These are phyloP conservation scores for Sugiyamaella boreocaroliniensis DNA, from an alignment of 805 yeast genomes.

Conservation along the genomic window DNA sequence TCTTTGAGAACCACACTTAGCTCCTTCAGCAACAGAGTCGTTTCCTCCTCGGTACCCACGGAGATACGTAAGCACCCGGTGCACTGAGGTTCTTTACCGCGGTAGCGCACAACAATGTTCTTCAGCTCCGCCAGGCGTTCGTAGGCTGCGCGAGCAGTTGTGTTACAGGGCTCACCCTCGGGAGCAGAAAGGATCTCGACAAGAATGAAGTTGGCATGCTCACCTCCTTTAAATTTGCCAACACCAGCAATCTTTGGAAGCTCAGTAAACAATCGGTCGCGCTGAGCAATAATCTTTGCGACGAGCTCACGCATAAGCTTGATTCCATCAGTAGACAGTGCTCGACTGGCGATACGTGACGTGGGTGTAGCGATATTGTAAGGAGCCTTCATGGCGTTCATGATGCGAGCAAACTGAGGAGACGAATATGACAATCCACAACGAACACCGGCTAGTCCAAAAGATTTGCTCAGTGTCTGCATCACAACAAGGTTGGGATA, in stretches of 20 bases:
- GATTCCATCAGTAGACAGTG: constrained; percentile 56
- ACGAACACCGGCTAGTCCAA: constrained; percentile 93
- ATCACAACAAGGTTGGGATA: constrained; percentile 79
- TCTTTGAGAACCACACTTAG: constrained; percentile 30
- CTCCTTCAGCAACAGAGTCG: constrained; percentile 46
- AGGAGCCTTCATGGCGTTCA: constrained; percentile 93
- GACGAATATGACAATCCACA: constrained; percentile 73
- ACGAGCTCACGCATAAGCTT: constrained; percentile 52
- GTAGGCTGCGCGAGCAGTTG: constrained; percentile 61
- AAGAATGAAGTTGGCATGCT: constrained; percentile 82
- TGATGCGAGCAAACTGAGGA: constrained; percentile 51
- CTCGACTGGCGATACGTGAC: constrained; percentile 66
- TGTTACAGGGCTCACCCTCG: constrained; percentile 58
- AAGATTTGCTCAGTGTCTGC: constrained; percentile 90
- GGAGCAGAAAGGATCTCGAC: constrained; percentile 57
- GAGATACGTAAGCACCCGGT: constrained; percentile 81
- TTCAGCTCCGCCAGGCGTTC: constrained; percentile 60
- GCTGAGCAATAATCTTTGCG: constrained; percentile 45
- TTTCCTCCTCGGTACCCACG: constrained; percentile 78
- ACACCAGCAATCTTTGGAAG: constrained; percentile 55
- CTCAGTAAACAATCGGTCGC: constrained; percentile 46
- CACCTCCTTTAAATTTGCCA: constrained; percentile 71
- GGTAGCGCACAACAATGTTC: constrained; percentile 78
- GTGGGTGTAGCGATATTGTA: constrained; percentile 85
- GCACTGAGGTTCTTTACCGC: constrained; percentile 90